Conservation (phyloP, 371 early-diverging fungal species). For the Syncephalastrum sp. region DNA sequence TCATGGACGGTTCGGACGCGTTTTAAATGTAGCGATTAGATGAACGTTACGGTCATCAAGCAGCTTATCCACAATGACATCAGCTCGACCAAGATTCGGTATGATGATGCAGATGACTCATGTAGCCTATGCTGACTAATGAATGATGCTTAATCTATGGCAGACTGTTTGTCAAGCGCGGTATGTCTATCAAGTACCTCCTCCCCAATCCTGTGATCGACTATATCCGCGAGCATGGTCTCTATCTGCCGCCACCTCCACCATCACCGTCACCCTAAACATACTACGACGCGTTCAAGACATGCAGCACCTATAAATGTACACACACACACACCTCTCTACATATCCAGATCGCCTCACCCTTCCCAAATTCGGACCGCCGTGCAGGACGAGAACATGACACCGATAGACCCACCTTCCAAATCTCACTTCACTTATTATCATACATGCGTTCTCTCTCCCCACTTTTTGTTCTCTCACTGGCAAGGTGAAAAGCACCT, state of each 20-base stretch:
- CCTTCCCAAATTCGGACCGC: too few relatives aligned
- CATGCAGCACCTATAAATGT: too few relatives aligned
- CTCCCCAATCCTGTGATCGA: slow-evolving; percentile 90
- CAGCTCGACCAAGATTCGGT: slow-evolving; percentile 91
- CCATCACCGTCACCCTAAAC: too few relatives aligned
- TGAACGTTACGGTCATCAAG: slow-evolving; percentile 89
- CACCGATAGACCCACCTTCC: too few relatives aligned
- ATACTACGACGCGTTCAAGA: too few relatives aligned
- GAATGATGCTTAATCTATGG: neutral
- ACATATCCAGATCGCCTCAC: too few relatives aligned
- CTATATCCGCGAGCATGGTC: slow-evolving; percentile 76
- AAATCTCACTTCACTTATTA: too few relatives aligned
- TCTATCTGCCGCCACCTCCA: slow-evolving; percentile 54
- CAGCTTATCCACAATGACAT: slow-evolving; percentile 97
- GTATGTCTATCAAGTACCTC: slow-evolving; percentile 93
- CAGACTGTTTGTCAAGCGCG: slow-evolving; percentile 90
- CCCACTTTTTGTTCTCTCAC: too few relatives aligned
- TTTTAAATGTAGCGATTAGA: slow-evolving; percentile 33
- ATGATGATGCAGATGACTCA: slow-evolving; percentile 10
- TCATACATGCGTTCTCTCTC: too few relatives aligned
- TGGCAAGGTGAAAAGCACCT: too few relatives aligned
- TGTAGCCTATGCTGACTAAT: neutral
- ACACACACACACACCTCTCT: too few relatives aligned
- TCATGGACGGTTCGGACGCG: neutral
- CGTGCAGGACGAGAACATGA: too few relatives aligned